A percentile compares a stretch with the other conserved stretches of the same genome.
Evolutionary conservation across 495 filamentous ascomycete genomes (phyloP).

Genomic region (Geoglossum glabrum): DNA sequence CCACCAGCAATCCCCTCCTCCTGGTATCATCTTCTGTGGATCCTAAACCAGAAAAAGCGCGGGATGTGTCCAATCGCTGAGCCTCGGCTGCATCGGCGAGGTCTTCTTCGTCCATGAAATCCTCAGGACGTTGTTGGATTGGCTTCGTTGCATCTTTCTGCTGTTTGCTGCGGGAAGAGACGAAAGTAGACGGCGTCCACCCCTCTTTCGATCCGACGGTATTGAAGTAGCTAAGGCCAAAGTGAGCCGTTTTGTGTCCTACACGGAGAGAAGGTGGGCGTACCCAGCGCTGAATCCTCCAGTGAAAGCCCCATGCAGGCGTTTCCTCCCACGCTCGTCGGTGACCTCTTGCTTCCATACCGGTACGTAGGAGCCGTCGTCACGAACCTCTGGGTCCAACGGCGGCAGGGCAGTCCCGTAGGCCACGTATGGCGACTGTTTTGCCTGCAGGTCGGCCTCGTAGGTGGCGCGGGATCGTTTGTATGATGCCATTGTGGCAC

Average conservation of each 20-base stretch:
- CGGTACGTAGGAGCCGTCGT: slow-evolving; percentile 87
- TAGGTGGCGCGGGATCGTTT: slow-evolving; percentile 64
- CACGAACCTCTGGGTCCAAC: slow-evolving; percentile 53
- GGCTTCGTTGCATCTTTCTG: slow-evolving; percentile 39
- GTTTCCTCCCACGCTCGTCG: slow-evolving; percentile 79
- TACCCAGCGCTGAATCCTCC: slow-evolving; percentile 94
- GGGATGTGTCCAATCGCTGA: slow-evolving; percentile 45
- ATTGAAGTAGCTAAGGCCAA: slow-evolving; percentile 63
- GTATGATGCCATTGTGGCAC: slow-evolving; percentile 28
- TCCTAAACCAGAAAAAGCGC: slow-evolving; percentile 59
- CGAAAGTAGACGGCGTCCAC: slow-evolving; percentile 81
- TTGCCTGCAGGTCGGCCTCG: slow-evolving; percentile 53
- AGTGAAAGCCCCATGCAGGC: slow-evolving; percentile 90
- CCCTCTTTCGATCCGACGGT: slow-evolving; percentile 96
- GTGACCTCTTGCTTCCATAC: slow-evolving; percentile 95
- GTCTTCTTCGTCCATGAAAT: slow-evolving; percentile 98
- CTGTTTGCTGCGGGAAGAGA: slow-evolving; percentile 69
- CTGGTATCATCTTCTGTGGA: slow-evolving; percentile 36
- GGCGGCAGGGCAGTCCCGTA: slow-evolving; percentile 79
- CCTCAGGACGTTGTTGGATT: slow-evolving; percentile 49
- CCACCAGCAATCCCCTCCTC: slow-evolving; percentile 41
- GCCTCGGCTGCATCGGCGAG: slow-evolving; percentile 69
- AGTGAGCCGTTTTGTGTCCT: slow-evolving; percentile 16
- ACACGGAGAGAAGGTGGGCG: slow-evolving; percentile 11
- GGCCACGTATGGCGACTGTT: slow-evolving; percentile 58